phyloP scores from a whole-genome alignment of 371 early-diverging fungal species.

The Lichtheimia corymbifera region DNA sequence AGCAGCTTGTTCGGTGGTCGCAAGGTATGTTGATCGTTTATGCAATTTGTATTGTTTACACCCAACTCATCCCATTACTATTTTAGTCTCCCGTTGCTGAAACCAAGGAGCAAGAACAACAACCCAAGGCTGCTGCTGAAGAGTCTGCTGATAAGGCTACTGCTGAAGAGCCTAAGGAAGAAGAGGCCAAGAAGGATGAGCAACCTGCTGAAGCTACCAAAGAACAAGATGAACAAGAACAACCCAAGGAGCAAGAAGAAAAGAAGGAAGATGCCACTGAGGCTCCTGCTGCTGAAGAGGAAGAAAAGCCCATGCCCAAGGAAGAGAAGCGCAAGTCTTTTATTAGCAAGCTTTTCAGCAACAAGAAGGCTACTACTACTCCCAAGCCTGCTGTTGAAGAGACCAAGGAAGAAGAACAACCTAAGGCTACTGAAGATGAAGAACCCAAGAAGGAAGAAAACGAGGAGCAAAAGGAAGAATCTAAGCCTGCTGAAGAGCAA shows the following conservation, averaged over 20 bases:
- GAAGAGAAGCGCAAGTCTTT: slow-evolving; percentile 14
- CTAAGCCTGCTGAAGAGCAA: slow-evolving; percentile 1
- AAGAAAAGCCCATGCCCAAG: background rate
- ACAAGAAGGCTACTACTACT: slow-evolving; percentile 3
- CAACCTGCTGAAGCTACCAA: slow-evolving; percentile 1
- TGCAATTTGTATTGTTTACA: background rate
- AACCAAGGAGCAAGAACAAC: background rate
- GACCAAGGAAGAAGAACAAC: background rate
- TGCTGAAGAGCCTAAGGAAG: slow-evolving; percentile 12
- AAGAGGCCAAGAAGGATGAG: slow-evolving; percentile 3
- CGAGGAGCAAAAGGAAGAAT: slow-evolving; percentile 3
- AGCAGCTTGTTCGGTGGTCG: slow-evolving; percentile 11
- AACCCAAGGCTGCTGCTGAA: background rate
- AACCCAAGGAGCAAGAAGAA: slow-evolving; percentile 2
- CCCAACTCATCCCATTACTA: slow-evolving; percentile 1
- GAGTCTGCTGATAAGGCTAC: background rate
- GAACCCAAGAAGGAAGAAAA: slow-evolving; percentile 7
- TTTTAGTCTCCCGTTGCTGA: slow-evolving; percentile 5
- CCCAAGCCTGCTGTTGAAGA: slow-evolving; percentile 12
- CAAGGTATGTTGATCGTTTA: slow-evolving; percentile 2
- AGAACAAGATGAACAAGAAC: slow-evolving; percentile 3
- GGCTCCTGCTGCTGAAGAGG: background rate
- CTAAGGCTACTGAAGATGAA: background rate
- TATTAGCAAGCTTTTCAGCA: slow-evolving; percentile 13
- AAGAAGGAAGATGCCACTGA: background rate